Evolutionary conservation across 2,329 filamentous ascomycete genomes (phyloP).

Genomic region (Elsinoe ampelina): DNA sequence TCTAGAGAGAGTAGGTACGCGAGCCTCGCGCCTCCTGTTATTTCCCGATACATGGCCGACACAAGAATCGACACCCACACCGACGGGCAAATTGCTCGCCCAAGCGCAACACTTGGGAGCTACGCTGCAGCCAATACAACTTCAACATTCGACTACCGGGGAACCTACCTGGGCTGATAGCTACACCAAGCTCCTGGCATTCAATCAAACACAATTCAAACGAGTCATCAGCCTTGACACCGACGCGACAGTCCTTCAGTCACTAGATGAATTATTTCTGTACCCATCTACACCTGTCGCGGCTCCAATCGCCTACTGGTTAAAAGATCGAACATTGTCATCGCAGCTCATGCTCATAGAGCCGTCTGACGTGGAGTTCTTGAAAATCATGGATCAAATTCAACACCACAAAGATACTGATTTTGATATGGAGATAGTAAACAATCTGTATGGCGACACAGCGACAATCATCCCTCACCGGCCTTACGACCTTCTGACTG

Average conservation of each 20-base stretch:
- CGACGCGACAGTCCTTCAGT: conserved; percentile 52
- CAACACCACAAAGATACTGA: conserved; percentile 24
- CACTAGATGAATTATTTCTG: conserved; percentile 63
- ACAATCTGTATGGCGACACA: conserved; percentile 50
- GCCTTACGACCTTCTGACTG: conserved; percentile 51
- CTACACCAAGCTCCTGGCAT: conserved; percentile 60
- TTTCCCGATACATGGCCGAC: conserved; percentile 33
- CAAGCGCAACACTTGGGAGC: conserved; percentile 39
- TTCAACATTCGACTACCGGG: conserved; percentile 23
- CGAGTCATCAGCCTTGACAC: conserved; percentile 52
- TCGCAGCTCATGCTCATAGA: conserved; percentile 17
- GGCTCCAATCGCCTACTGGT: conserved; percentile 66
- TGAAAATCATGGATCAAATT: conserved; percentile 25
- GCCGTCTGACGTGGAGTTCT: conserved; percentile 37
- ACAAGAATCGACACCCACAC: neutral
- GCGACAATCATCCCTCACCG: conserved; percentile 58
- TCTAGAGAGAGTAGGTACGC: conserved; percentile 33
- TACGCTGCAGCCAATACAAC: conserved; percentile 39
- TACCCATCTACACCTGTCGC: conserved; percentile 52
- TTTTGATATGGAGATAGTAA: conserved; percentile 56
- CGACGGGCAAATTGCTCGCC: conserved; percentile 17
- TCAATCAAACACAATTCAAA: conserved; percentile 55
- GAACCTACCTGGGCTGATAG: conserved; percentile 50
- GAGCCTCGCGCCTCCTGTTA: conserved; percentile 38
- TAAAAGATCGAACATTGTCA: conserved; percentile 30